Conservation (phyloP, 257 asterid species). For the Vinca minor region DNA sequence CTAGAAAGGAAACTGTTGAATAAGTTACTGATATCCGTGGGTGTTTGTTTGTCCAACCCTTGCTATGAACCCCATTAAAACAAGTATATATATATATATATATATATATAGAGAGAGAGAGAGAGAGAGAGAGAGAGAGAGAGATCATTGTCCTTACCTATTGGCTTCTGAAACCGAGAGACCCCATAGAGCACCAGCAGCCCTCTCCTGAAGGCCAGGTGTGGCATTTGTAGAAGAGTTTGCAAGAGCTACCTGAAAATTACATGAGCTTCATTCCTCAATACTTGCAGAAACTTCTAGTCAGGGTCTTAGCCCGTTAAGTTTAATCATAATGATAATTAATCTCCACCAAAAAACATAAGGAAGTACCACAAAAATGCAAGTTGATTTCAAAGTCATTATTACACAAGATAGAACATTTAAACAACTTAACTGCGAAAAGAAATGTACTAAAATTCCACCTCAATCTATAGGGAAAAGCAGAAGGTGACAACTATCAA, state of each 20-base stretch:
- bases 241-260: slow-evolving; percentile 38
- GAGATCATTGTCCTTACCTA: slow-evolving; percentile 34
- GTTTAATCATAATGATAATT: too few species aligned
- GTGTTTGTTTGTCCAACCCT: not conserved
- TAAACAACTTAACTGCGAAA: not conserved
- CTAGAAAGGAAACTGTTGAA: too few species aligned
- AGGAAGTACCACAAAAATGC: too few species aligned
- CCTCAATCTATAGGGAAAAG: too few species aligned
- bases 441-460: too few species aligned
- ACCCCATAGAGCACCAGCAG: slow-evolving; percentile 51
- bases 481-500: too few species aligned
- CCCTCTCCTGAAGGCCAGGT: slow-evolving; percentile 46
- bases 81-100: too few species aligned
- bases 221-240: slow-evolving; percentile 39
- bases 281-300: slow-evolving; percentile 2
- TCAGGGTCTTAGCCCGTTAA: not conserved
- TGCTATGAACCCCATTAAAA: not conserved
- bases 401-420: not conserved
- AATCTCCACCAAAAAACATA: too few species aligned
- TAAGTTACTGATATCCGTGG: too few species aligned
- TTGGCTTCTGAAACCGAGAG: slow-evolving; percentile 60
- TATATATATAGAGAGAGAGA: too few species aligned
- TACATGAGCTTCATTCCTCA: slow-evolving; percentile 3
- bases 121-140: too few species aligned
- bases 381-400: not conserved